These are phyloP conservation scores for Ophiostoma perfectum DNA, from an alignment of 2,329 filamentous ascomycete genomes.

Conservation along the genomic window DNA sequence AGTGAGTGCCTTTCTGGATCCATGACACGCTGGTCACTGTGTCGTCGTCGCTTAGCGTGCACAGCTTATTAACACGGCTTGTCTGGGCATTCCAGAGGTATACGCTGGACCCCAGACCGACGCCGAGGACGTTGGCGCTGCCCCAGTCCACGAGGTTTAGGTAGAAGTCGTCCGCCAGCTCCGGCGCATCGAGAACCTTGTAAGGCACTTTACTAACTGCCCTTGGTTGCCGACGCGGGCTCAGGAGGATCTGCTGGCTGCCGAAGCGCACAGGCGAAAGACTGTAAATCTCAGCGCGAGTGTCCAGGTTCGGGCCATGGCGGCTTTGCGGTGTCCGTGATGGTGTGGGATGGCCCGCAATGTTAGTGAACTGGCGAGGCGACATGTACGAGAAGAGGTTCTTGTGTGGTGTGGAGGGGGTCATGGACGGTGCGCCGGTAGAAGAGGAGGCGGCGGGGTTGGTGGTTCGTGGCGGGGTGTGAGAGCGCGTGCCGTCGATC, in stretches of 20 bases:
- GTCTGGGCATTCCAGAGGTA: slow-evolving; percentile 98
- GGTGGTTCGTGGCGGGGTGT: slow-evolving; percentile 61
- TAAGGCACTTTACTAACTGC: slow-evolving; percentile 95
- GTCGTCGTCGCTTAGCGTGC: slow-evolving; percentile 72
- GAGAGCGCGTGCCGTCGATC: slow-evolving; percentile 65
- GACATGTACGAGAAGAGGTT: slow-evolving; percentile 93
- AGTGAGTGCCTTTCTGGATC: slow-evolving; percentile 95
- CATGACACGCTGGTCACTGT: slow-evolving; percentile 95
- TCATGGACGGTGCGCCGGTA: slow-evolving; percentile 65
- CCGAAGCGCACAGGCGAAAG: slow-evolving; percentile 88
- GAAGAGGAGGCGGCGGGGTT: slow-evolving; percentile 22
- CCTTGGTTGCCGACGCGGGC: slow-evolving; percentile 79
- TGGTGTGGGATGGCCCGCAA: slow-evolving; percentile 78
- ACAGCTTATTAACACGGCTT: slow-evolving; percentile 87
- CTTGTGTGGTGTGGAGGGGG: slow-evolving; percentile 93
- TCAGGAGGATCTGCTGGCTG: slow-evolving; percentile 89
- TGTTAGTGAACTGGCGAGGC: slow-evolving; percentile 61
- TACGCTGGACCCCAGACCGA: slow-evolving; percentile 85
- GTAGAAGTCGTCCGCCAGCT: slow-evolving; percentile 95
- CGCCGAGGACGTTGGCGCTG: slow-evolving; percentile 86
- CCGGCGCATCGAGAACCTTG: slow-evolving; percentile 94
- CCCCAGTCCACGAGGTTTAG: slow-evolving; percentile 98
- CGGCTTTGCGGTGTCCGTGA: slow-evolving; percentile 84
- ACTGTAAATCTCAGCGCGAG: slow-evolving; percentile 89
- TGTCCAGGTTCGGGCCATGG: slow-evolving; percentile 82